Evolutionary conservation across 164 flowering plant species (phyloP).

Genomic region (Saururus chinensis): DNA sequence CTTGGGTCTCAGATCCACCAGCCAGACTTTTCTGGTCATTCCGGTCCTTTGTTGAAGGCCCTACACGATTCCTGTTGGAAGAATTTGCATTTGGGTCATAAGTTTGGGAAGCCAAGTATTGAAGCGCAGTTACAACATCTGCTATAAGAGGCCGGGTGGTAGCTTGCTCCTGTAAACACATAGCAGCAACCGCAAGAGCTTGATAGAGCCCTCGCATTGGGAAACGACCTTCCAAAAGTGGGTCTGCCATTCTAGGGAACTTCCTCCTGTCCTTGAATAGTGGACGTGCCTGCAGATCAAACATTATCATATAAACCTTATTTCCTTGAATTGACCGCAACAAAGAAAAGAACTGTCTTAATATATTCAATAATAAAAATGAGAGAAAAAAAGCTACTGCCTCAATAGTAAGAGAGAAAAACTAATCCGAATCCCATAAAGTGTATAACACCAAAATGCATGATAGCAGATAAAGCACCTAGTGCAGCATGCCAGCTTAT

Average conservation of each 20-base stretch:
- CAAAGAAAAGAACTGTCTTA: background rate
- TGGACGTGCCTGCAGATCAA: slow-evolving; percentile 32
- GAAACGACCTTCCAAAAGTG: slow-evolving; percentile 28
- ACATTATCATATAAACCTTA: background rate
- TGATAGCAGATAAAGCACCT: background rate
- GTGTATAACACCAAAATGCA: background rate
- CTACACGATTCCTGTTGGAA: slow-evolving; percentile 9
- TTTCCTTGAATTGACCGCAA: too few species aligned
- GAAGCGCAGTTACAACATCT: slow-evolving; percentile 45
- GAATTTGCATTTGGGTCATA: slow-evolving; percentile 19
- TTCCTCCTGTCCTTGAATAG: slow-evolving; percentile 32
- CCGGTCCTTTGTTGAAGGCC: slow-evolving; percentile 1
- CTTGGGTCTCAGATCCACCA: slow-evolving; percentile 3
- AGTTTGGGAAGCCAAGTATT: slow-evolving; percentile 28
- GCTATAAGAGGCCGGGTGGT: slow-evolving; percentile 37
- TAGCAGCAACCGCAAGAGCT: slow-evolving; percentile 45
- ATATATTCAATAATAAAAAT: background rate
- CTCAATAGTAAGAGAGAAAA: too few species aligned
- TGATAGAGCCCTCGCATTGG: slow-evolving; percentile 44
- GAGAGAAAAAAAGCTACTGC: background rate
- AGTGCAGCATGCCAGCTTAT: too few species aligned
- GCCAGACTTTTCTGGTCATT: slow-evolving; percentile 17
- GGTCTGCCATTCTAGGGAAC: slow-evolving; percentile 35
- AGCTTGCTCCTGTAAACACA: slow-evolving; percentile 42
- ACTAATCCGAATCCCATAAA: background rate